A percentile compares a stretch with the other conserved stretches of the same genome.
Evolutionary conservation across 371 early-diverging fungal genomes (phyloP).

Genomic region (Mortierella sp.): DNA sequence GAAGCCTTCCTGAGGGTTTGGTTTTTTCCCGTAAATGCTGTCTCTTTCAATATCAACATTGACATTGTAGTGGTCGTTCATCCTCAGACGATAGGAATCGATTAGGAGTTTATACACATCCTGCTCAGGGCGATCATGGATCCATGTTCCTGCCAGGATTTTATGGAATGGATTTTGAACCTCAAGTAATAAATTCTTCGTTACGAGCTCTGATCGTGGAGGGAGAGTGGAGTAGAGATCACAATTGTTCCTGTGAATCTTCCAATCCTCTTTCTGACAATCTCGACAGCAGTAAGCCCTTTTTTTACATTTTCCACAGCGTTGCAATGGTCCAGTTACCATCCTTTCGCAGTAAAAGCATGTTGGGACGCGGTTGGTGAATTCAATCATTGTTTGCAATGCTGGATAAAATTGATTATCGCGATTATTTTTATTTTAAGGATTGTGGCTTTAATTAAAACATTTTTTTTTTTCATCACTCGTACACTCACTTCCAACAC

Average conservation of each 20-base stretch:
- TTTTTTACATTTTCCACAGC: constrained; percentile 11
- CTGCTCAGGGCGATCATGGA: constrained; percentile 16
- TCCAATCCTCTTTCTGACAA: constrained; percentile 22
- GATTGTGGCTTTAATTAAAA: too few species aligned
- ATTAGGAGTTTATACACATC: constrained; percentile 30
- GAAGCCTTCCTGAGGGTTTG: constrained; percentile 5
- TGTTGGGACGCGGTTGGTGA: too few species aligned
- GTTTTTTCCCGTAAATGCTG: constrained; percentile 7
- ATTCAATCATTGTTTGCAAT: too few species aligned
- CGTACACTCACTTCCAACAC: neutral
- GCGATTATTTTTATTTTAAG: too few species aligned
- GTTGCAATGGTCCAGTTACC: too few species aligned
- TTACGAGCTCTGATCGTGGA: neutral
- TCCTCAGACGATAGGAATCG: constrained; percentile 23
- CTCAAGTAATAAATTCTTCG: neutral
- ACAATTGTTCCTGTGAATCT: constrained; percentile 13
- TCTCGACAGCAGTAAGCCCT: constrained; percentile 15
- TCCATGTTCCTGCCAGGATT: constrained; percentile 12
- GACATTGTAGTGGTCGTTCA: constrained; percentile 17
- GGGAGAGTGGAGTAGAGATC: neutral
- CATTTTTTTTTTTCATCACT: neutral
- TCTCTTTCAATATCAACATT: neutral
- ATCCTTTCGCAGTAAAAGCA: too few species aligned
- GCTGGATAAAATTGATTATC: too few species aligned
- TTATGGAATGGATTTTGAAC: constrained; percentile 16